These are phyloP conservation scores for Pachysolen tannophilus DNA, from an alignment of 805 yeast genomes.

Conservation along the genomic window DNA sequence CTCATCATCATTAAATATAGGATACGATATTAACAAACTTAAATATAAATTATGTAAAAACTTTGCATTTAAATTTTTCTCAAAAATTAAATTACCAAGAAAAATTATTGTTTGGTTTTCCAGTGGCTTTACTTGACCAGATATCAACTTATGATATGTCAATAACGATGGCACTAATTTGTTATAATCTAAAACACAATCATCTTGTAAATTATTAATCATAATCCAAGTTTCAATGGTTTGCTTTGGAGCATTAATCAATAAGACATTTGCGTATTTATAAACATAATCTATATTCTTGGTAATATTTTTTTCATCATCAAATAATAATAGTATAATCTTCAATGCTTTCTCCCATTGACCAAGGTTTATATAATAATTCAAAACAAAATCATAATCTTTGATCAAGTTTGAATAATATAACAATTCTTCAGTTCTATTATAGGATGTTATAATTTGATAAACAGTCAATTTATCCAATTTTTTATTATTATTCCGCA, in stretches of 20 bases:
- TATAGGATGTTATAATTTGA: slow-evolving; percentile 62
- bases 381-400: slow-evolving; percentile 63
- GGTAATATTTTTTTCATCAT: slow-evolving; percentile 20
- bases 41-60: slow-evolving; percentile 65
- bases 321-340: slow-evolving; percentile 41
- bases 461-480: slow-evolving; percentile 66
- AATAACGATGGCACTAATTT: slow-evolving; percentile 70
- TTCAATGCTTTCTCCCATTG: slow-evolving; percentile 70
- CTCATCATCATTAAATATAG: slow-evolving; percentile 31
- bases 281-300: slow-evolving; percentile 35
- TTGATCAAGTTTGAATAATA: slow-evolving; percentile 58
- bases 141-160: slow-evolving; percentile 48
- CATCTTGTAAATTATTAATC: slow-evolving; percentile 16
- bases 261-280: slow-evolving; percentile 57
- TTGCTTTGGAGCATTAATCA: slow-evolving; percentile 57
- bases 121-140: slow-evolving; percentile 26
- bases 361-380: slow-evolving; percentile 59
- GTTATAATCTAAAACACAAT: slow-evolving; percentile 39
- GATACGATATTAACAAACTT: slow-evolving; percentile 52
- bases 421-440: slow-evolving; percentile 55
- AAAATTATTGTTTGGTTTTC: slow-evolving; percentile 63
- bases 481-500: slow-evolving; percentile 34
- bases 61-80: slow-evolving; percentile 31
- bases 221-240: slow-evolving; percentile 80
- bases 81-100: slow-evolving; percentile 45